phyloP scores from a whole-genome alignment of 2,329 filamentous ascomycete species.

The Diaporthe sp. region DNA sequence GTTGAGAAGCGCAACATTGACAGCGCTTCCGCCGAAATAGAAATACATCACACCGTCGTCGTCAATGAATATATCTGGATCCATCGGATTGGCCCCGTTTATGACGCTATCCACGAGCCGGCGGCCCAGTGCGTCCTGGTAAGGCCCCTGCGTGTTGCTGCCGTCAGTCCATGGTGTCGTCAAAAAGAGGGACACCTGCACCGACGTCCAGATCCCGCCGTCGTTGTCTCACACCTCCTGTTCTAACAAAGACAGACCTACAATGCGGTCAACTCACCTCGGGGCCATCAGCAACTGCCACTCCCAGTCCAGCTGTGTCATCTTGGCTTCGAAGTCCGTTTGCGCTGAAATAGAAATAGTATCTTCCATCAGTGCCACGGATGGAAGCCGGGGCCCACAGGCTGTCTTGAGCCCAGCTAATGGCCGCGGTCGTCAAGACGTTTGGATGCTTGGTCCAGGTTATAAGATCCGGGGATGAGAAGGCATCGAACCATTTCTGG shows the following conservation, averaged over 20 bases:
- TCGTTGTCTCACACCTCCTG: neutral
- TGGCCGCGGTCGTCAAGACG: conserved; percentile 54
- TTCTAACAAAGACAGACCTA: neutral
- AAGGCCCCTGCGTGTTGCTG: conserved; percentile 47
- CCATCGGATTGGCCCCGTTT: conserved; percentile 61
- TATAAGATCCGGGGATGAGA: conserved; percentile 61
- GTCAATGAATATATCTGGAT: conserved; percentile 57
- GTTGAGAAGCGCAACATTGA: conserved; percentile 32
- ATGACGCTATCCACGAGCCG: conserved; percentile 57
- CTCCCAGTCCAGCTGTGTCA: conserved; percentile 55
- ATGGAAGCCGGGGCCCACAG: conserved; percentile 62
- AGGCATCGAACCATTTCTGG: conserved; percentile 64
- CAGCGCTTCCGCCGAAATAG: conserved; percentile 31
- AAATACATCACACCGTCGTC: conserved; percentile 54
- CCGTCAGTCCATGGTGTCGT: neutral
- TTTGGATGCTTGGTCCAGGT: conserved; percentile 61
- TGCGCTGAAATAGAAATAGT: conserved; percentile 63
- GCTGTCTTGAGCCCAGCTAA: conserved; percentile 58
- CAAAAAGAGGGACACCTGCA: neutral
- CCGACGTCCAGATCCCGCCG: neutral
- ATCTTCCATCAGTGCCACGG: conserved; percentile 53
- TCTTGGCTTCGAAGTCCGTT: conserved; percentile 58
- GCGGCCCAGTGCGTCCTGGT: conserved; percentile 53
- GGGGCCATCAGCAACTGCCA: conserved; percentile 51
- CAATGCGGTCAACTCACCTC: conserved; percentile 32